Evolutionary conservation across 352 stramenopile genomes (phyloP).

Genomic region (Peronosclerospora sorghi): DNA sequence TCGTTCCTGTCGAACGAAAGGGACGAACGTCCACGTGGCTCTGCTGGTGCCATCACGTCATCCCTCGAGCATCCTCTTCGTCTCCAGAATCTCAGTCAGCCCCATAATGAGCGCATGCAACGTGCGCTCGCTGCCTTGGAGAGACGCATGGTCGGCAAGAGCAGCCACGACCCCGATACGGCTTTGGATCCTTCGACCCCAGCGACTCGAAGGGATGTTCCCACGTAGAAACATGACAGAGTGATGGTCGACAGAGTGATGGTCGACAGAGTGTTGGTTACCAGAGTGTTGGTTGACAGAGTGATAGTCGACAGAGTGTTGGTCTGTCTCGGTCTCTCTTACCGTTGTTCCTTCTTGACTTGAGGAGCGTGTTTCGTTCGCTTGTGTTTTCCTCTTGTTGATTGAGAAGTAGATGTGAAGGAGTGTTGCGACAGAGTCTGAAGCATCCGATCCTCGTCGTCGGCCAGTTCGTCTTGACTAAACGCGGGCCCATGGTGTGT

Average conservation of each 20-base stretch:
- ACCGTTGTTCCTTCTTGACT: constrained; percentile 5
- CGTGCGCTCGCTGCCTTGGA: constrained; percentile 54
- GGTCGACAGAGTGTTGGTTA: no score
- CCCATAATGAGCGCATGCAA: constrained; percentile 35
- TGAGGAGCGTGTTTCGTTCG: constrained; percentile 17
- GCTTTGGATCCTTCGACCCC: neutral
- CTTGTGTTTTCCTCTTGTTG: constrained; percentile 7
- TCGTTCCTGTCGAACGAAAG: constrained; percentile 16
- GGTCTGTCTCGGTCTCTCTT: constrained; percentile 10
- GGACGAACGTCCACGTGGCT: no score
- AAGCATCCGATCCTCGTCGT: constrained; percentile 65
- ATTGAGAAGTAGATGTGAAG: constrained; percentile 21
- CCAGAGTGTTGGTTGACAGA: no score
- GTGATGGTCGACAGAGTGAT: no score
- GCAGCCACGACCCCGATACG: neutral
- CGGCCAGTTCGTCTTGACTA: constrained; percentile 21
- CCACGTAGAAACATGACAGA: no score
- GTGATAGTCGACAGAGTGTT: no score
- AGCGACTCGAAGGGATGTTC: no score
- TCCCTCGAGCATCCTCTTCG: constrained; percentile 34
- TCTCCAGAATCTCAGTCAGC: constrained; percentile 38
- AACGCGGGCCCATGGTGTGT: constrained; percentile 27
- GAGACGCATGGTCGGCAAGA: constrained; percentile 49
- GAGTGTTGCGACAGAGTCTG: constrained; percentile 67
- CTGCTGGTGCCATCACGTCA: no score